phyloP scores from a whole-genome alignment of 2,329 filamentous ascomycete genomes.

The Fusarium agapanthi region DNA sequence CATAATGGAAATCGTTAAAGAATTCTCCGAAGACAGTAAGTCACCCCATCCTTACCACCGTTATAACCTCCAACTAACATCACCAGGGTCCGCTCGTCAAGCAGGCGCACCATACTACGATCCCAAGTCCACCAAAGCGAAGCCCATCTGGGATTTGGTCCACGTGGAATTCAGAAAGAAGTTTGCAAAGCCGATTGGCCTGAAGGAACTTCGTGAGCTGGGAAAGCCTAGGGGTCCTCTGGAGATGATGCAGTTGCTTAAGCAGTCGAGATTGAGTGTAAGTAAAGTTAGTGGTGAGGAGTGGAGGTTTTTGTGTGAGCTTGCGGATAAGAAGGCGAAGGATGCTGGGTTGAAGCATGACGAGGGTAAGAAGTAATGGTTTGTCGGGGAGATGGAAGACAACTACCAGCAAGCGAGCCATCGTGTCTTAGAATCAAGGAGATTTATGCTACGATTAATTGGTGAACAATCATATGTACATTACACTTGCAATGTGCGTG shows the following conservation, averaged over 20 bases:
- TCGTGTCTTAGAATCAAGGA: rapidly evolving
- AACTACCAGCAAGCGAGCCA: no score
- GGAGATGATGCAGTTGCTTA: constrained; percentile 83
- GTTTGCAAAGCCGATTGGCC: constrained; percentile 74
- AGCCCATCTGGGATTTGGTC: constrained; percentile 81
- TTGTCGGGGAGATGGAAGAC: rapidly evolving
- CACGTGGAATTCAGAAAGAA: constrained; percentile 89
- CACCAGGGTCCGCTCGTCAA: constrained; percentile 44
- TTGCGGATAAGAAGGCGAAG: constrained; percentile 57
- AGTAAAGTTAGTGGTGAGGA: constrained; percentile 70
- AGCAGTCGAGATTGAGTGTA: constrained; percentile 84
- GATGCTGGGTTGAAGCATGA: constrained; percentile 50
- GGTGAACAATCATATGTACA: no score
- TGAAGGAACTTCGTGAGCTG: constrained; percentile 76
- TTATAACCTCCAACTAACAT: rapidly evolving
- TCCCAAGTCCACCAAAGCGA: constrained; percentile 67
- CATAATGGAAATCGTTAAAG: constrained; percentile 86
- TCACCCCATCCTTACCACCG: neutral
- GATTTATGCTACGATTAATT: no score
- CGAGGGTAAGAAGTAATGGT: neutral
- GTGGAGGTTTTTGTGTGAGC: constrained; percentile 69
- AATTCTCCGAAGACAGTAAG: constrained; percentile 81
- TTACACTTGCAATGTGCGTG: no score
- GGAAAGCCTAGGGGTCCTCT: constrained; percentile 65
- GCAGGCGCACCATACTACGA: constrained; percentile 79